Conservation (phyloP, 192 early-diverging fungal genomes). For the Phlyctochytrium planicorne region DNA sequence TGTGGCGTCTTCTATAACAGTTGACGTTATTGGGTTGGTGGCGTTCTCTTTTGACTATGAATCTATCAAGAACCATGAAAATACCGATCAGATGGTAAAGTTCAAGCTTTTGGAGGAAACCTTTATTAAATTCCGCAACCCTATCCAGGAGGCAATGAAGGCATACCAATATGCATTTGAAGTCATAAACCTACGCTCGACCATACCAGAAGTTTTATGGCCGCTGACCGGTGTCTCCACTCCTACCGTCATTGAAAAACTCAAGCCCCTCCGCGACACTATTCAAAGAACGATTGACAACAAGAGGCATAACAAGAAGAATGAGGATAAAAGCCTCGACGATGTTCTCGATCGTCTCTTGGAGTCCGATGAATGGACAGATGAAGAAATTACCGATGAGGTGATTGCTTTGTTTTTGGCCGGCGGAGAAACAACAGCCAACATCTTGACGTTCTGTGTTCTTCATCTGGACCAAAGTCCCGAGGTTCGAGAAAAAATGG, state of each 20-base stretch:
- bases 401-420: constrained; percentile 37
- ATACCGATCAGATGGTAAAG: not conserved
- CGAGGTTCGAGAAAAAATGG: constrained; percentile 7
- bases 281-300: too few relatives aligned
- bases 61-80: not conserved
- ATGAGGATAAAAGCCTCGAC: not conserved
- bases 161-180: constrained; percentile 1
- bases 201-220: not conserved
- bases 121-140: too few relatives aligned
- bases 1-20: constrained; percentile 17
- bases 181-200: not conserved
- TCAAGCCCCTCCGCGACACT: too few relatives aligned
- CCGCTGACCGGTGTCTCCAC: too few relatives aligned
- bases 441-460: constrained; percentile 26
- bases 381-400: constrained; percentile 38
- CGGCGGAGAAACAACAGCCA: constrained; percentile 36
- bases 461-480: constrained; percentile 11
- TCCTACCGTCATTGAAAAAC: too few relatives aligned
- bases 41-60: constrained; percentile 32
- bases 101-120: too few relatives aligned
- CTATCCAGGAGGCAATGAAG: not conserved
- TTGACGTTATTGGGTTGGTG: constrained; percentile 32
- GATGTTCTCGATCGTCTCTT: constrained; percentile 39
- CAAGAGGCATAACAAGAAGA: too few relatives aligned
- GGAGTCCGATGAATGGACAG: constrained; percentile 15